A percentile compares a stretch with the other conserved stretches of the same genome.
Evolutionary conservation across 179 eudicot species (phyloP).

Genomic region (Nepenthes alata): DNA sequence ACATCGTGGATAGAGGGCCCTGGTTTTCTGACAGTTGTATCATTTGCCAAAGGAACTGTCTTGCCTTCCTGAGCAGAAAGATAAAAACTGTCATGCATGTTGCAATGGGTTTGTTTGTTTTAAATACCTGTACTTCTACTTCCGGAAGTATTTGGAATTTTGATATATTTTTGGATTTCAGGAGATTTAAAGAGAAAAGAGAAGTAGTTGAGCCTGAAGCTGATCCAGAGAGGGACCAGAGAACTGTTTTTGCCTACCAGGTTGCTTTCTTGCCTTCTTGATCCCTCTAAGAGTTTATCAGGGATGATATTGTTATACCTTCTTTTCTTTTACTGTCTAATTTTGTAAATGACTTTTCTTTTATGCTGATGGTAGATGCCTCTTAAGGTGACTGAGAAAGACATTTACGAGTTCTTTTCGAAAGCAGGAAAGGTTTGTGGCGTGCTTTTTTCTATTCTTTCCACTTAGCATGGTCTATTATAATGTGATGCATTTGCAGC

Average conservation of each 20-base stretch:
- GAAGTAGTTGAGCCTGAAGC: constrained; percentile 31
- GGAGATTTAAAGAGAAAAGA: constrained; percentile 28
- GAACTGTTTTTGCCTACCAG: constrained; percentile 41
- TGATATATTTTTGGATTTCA: constrained; percentile 4
- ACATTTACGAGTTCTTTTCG: constrained; percentile 30
- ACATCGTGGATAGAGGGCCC: too few species aligned
- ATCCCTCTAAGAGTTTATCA: neutral
- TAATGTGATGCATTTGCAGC: too few species aligned
- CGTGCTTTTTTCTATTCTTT: neutral
- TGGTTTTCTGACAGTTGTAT: too few species aligned
- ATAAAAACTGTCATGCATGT: too few species aligned
- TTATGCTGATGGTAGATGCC: constrained; percentile 22
- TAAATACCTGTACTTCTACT: too few species aligned
- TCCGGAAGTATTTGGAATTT: neutral
- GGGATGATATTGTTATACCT: neutral
- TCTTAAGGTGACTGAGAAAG: constrained; percentile 27
- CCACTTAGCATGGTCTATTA: neutral
- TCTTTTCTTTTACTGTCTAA: neutral
- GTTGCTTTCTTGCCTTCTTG: constrained; percentile 4
- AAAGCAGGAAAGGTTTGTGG: constrained; percentile 31
- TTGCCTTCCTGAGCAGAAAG: too few species aligned
- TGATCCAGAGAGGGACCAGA: constrained; percentile 39
- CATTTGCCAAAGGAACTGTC: too few species aligned
- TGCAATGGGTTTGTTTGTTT: too few species aligned
- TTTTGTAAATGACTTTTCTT: neutral